Conservation (phyloP, 306 rosid genomes). For the Casuarina glauca region DNA sequence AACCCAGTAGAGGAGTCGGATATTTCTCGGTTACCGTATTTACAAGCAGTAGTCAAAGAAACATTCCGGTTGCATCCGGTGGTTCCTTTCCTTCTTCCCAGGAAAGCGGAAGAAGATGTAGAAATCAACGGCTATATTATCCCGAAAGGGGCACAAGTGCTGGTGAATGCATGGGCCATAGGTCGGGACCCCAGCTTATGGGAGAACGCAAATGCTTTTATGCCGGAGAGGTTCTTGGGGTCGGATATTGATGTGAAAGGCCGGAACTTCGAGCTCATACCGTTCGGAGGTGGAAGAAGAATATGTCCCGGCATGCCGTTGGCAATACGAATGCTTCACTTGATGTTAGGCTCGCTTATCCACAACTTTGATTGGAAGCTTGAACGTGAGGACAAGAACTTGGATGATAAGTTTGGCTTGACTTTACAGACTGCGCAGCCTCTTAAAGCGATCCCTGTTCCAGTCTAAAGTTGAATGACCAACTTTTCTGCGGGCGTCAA, state of each 20-base stretch:
- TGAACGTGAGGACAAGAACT: slow-evolving; percentile 13
- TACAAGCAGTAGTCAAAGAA: slow-evolving; percentile 60
- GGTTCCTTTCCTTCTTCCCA: slow-evolving; percentile 50
- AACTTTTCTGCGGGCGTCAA: too few relatives aligned
- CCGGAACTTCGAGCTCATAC: slow-evolving; percentile 36
- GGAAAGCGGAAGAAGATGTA: slow-evolving; percentile 45
- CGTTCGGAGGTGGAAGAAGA: slow-evolving; percentile 44
- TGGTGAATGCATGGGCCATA: slow-evolving; percentile 50
- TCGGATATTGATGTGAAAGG: slow-evolving; percentile 17
- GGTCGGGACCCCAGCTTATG: slow-evolving; percentile 42
- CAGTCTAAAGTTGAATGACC: not conserved
- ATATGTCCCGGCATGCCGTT: slow-evolving; percentile 45
- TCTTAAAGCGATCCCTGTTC: not conserved
- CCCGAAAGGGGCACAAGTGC: slow-evolving; percentile 49
- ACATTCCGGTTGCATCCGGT: slow-evolving; percentile 44
- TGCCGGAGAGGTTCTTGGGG: slow-evolving; percentile 37
- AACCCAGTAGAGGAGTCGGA: slow-evolving; percentile 55
- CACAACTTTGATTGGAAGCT: slow-evolving; percentile 45
- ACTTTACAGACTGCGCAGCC: slow-evolving; percentile 37
- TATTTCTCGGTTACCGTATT: slow-evolving; percentile 36
- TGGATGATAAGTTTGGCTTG: not conserved
- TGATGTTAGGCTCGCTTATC: slow-evolving; percentile 44
- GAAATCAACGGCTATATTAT: slow-evolving; percentile 41
- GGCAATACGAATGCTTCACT: slow-evolving; percentile 39
- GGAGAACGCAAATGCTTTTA: slow-evolving; percentile 43